Base-by-base conservation (phyloP, 2,329 filamentous ascomycete species). In the Sordariomycetes sp. region DNA sequence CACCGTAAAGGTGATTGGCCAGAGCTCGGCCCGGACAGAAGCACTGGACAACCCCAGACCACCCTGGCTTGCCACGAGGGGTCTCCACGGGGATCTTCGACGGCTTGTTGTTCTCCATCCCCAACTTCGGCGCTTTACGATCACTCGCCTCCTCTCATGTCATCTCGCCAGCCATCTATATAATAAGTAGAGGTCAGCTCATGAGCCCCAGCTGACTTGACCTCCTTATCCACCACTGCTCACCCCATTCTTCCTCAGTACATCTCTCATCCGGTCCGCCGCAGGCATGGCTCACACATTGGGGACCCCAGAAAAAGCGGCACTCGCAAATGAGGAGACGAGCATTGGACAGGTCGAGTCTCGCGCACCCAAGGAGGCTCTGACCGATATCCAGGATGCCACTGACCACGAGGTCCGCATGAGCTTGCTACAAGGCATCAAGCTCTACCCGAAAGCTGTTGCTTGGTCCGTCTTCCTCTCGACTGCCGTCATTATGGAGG, bases 381-480 rank as follows among this genome's bases (percentile, higher is more conserved):
- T 25, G 10, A 15, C 8, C 26, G 26, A 29, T 29, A 21, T 15
- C 32, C 30, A 28, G 9, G 30, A 20, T 6, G 44, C 44, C 21
- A 45, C 39, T 25, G 27, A 38, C n/a, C 36, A 42, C 9, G 48
- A 51, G 35, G 44, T 47, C 21, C 37, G 36, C 18, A 43, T 41
- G 12, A 48, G 41, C 2, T 26, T 49, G 10, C 28, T 36, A 14
- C 36, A 50, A 20, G 45, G 45, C 4, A 28, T 51, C 11, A 32
- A 33, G 6, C 39, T 42, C 16, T 48, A 47, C 38, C 50, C 45
- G 28, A 50, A 48, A 41, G 54, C 54, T 9, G 48, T 55, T 23
- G 42, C 43, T 23, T 57, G 50, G 51, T 53, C 50, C 5, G 34
- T 53, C 19, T 38, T 51, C 17, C 39, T 59, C 18, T 37, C 35